Conservation (phyloP, 1,139 yeast species). For the Pichiaceae sp. region DNA sequence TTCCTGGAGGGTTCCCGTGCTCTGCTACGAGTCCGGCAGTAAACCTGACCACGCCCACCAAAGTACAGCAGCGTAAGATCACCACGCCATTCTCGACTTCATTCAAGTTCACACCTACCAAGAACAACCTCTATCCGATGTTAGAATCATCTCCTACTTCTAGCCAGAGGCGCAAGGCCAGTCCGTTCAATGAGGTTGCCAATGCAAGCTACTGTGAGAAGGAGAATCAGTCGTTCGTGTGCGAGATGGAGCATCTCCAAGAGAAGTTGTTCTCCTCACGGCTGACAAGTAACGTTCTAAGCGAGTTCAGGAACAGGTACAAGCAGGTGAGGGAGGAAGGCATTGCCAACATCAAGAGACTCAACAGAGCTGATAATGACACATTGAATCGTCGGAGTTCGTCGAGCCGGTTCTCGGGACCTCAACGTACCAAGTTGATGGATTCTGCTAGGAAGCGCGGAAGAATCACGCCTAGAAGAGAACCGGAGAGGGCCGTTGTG, state of each 20-base stretch:
- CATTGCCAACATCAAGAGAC: constrained; percentile 15
- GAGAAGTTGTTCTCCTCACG: constrained; percentile 22
- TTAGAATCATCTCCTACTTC: constrained; percentile 6
- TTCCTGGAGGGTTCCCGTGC: neutral
- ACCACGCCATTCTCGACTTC: constrained; percentile 17
- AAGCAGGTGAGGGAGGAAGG: constrained; percentile 20
- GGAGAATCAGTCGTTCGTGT: constrained; percentile 19
- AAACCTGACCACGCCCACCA: constrained; percentile 1
- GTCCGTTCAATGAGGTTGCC: constrained; percentile 10
- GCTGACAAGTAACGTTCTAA: constrained; percentile 23
- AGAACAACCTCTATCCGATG: constrained; percentile 19
- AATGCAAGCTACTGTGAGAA: constrained; percentile 21
- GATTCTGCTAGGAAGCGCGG: neutral
- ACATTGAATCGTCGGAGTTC: constrained; percentile 19
- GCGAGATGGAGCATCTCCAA: constrained; percentile 22
- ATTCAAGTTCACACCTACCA: constrained; percentile 22
- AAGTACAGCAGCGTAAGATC: neutral
- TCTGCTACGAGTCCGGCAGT: constrained; percentile 5
- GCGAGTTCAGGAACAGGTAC: constrained; percentile 23
- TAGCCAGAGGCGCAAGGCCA: constrained; percentile 5
- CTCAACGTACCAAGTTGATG: neutral
- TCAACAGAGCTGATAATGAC: constrained; percentile 17
- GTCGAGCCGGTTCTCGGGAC: constrained; percentile 2
- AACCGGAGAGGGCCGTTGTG: constrained; percentile 4
- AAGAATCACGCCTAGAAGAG: neutral